These are phyloP conservation scores for Xerocomellus amylosporus DNA, from an alignment of 768 basidiomycete genomes.

Conservation along the genomic window DNA sequence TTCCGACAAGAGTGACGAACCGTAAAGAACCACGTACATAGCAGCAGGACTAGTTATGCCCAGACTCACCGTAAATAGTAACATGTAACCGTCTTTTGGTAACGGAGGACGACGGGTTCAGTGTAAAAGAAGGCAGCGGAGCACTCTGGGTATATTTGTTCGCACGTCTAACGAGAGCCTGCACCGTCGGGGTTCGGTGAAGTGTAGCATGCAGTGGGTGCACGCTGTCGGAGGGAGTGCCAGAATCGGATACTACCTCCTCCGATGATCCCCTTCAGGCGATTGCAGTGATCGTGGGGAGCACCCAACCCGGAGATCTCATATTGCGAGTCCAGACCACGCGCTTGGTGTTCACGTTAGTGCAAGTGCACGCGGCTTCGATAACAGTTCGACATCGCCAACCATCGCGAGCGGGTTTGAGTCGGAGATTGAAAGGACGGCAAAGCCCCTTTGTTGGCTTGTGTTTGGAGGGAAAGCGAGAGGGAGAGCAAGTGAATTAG, in stretches of 20 bases:
- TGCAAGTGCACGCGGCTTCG: background rate
- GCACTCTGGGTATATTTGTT: background rate
- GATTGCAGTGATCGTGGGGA: background rate
- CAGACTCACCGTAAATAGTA: background rate
- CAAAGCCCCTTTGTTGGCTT: slow-evolving; percentile 27
- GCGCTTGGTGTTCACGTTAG: background rate
- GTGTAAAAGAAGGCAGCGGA: background rate
- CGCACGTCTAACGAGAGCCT: background rate
- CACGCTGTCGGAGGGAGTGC: background rate
- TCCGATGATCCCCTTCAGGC: background rate
- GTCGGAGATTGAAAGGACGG: slow-evolving; percentile 22
- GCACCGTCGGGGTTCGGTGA: background rate
- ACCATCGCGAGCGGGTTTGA: too few relatives aligned
- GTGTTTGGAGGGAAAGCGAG: slow-evolving; percentile 25
- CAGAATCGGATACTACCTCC: background rate
- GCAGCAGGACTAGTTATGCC: too few relatives aligned
- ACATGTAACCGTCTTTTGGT: background rate
- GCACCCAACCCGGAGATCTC: too few relatives aligned
- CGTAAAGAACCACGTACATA: too few relatives aligned
- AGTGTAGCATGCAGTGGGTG: too few relatives aligned
- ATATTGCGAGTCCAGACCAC: too few relatives aligned
- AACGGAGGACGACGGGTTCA: background rate
- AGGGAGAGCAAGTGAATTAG: slow-evolving; percentile 14
- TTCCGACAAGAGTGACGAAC: too few relatives aligned
- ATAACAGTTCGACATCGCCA: too few relatives aligned